A percentile compares a stretch with the other conserved stretches of the same genome.
phyloP scores from a whole-genome alignment of 768 basidiomycete species.

The Galerina sulciceps region DNA sequence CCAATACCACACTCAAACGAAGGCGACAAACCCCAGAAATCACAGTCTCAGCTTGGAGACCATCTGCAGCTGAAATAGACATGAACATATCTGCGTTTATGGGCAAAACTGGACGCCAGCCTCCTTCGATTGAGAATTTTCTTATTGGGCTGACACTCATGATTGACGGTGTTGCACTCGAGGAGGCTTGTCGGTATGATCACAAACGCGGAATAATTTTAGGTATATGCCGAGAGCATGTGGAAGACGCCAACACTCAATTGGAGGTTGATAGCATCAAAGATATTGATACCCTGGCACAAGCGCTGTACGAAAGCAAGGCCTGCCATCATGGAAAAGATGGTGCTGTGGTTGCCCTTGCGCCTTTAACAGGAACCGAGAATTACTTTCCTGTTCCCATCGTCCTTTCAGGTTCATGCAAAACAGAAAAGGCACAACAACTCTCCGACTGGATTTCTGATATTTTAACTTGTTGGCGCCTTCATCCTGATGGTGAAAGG shows the following conservation, averaged over 20 bases:
- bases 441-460: slow-evolving; percentile 21
- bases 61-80: slow-evolving; percentile 14
- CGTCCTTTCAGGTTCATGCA: slow-evolving; percentile 26
- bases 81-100: slow-evolving; percentile 18
- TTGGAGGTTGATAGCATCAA: no score
- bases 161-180: slow-evolving; percentile 31
- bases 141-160: slow-evolving; percentile 23
- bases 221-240: slow-evolving; percentile 32
- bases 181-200: slow-evolving; percentile 22
- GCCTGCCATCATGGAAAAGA: slow-evolving; percentile 30
- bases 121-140: slow-evolving; percentile 2
- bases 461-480: slow-evolving; percentile 15
- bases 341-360: slow-evolving; percentile 30
- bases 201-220: slow-evolving; percentile 11
- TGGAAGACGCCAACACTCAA: slow-evolving; percentile 9
- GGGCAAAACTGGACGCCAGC: slow-evolving; percentile 6
- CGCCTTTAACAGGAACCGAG: slow-evolving; percentile 19
- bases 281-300: slow-evolving; percentile 2
- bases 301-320: neutral
- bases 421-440: slow-evolving; percentile 19
- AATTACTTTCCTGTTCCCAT: slow-evolving; percentile 27
- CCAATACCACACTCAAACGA: slow-evolving; percentile 19
- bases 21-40: slow-evolving; percentile 17
- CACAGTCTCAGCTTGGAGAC: slow-evolving; percentile 4
- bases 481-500: slow-evolving; percentile 19